Conservation (phyloP, 495 filamentous ascomycete species). For the Viridothelium virens region DNA sequence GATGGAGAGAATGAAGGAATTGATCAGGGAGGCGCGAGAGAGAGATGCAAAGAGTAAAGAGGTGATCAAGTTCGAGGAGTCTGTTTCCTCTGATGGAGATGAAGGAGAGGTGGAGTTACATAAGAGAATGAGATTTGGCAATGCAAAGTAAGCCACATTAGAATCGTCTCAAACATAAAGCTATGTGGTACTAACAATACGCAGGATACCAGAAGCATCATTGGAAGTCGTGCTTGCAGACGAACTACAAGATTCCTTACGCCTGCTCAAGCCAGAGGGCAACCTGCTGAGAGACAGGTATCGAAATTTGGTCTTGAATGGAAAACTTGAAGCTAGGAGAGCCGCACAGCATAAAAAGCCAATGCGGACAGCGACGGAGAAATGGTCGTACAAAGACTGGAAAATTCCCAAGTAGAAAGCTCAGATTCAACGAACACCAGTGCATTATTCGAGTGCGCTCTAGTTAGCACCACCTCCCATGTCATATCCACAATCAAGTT, state of each 20-base stretch:
- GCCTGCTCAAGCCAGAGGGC: constrained; percentile 85
- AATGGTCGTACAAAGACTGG: constrained; percentile 97
- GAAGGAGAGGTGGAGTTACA: constrained; percentile 51
- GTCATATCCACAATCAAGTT: background rate
- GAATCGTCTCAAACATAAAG: background rate
- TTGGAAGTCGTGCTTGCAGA: constrained; percentile 87
- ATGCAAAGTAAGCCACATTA: constrained; percentile 45
- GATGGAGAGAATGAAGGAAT: constrained; percentile 53
- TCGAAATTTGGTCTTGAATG: constrained; percentile 75
- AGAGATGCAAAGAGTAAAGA: constrained; percentile 41
- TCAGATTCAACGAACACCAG: background rate
- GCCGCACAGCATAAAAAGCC: constrained; percentile 71
- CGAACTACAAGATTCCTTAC: constrained; percentile 84
- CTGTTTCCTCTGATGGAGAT: constrained; percentile 43
- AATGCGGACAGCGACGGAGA: constrained; percentile 76
- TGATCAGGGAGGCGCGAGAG: constrained; percentile 55
- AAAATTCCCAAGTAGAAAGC: constrained; percentile 38
- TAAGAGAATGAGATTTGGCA: constrained; percentile 69
- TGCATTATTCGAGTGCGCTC: background rate
- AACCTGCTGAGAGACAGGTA: constrained; percentile 88
- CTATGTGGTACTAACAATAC: constrained; percentile 1
- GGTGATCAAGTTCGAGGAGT: constrained; percentile 26
- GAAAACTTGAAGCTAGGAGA: constrained; percentile 77
- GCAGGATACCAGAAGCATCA: constrained; percentile 63
- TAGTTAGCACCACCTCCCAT: background rate